These are phyloP conservation scores for Tricholoma bakamatsutake DNA, from an alignment of 768 basidiomycete genomes.

Conservation along the genomic window DNA sequence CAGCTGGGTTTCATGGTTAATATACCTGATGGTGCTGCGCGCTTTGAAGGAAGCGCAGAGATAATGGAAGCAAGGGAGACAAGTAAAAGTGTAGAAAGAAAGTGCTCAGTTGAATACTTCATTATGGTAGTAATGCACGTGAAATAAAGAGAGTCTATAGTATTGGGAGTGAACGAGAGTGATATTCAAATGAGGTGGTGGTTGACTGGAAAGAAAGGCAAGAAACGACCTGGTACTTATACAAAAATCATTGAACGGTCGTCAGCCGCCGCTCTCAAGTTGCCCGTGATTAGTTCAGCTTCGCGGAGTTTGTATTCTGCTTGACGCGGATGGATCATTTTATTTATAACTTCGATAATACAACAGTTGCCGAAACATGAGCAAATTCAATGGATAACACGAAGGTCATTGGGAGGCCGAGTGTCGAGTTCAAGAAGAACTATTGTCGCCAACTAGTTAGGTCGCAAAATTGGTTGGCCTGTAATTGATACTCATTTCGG, in stretches of 20 bases:
- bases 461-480: too few relatives aligned
- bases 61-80: conserved; percentile 3
- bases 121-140: conserved; percentile 2
- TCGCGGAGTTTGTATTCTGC: too few relatives aligned
- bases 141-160: background rate
- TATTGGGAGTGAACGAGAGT: background rate
- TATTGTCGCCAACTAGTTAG: too few relatives aligned
- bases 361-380: too few relatives aligned
- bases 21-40: conserved; percentile 1
- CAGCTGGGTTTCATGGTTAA: background rate
- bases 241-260: background rate
- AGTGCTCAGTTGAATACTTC: conserved; percentile 4
- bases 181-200: background rate
- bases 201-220: background rate
- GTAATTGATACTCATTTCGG: too few relatives aligned
- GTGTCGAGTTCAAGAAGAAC: too few relatives aligned
- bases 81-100: conserved; percentile 5
- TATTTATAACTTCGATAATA: background rate
- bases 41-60: conserved; percentile 2
- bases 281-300: too few relatives aligned
- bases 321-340: background rate
- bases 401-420: too few relatives aligned
- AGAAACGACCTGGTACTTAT: background rate
- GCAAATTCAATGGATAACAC: too few relatives aligned
- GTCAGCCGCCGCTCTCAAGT: too few relatives aligned